Evolutionary conservation across 148 eudicot genomes (phyloP).

Genomic region (Arbutus unedo): DNA sequence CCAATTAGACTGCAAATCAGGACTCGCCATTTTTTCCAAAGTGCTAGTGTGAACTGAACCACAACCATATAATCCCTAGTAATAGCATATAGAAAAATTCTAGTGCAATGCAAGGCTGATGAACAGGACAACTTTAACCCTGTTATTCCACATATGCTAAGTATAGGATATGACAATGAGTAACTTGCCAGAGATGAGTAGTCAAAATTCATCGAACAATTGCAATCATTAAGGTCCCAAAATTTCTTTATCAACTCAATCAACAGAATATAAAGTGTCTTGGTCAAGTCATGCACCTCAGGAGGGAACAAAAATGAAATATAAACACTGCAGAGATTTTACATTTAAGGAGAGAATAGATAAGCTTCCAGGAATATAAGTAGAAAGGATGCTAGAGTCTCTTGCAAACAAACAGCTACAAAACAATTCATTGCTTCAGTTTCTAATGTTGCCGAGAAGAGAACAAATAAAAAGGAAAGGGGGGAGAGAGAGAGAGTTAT

Average conservation of each 20-base stretch:
- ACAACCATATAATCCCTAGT: neutral
- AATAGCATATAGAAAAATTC: neutral
- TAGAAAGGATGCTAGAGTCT: neutral
- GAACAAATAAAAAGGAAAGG: neutral
- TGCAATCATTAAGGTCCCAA: constrained; percentile 1
- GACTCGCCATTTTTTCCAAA: neutral
- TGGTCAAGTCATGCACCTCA: neutral
- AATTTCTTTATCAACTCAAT: neutral
- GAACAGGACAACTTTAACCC: neutral
- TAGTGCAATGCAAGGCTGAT: constrained; percentile 1
- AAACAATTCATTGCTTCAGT: neutral
- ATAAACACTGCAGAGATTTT: neutral
- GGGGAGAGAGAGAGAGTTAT: neutral
- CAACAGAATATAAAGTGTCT: neutral
- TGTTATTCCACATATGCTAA: neutral
- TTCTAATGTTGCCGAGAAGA: neutral
- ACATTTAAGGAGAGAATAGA: neutral
- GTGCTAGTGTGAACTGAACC: neutral
- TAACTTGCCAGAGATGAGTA: neutral
- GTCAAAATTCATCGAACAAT: neutral
- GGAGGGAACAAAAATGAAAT: neutral
- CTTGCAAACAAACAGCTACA: neutral
- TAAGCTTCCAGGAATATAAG: neutral
- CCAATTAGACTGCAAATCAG: constrained; percentile 3
- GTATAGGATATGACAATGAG: neutral